Percentiles rank a stretch among this genome's conserved stretches.
phyloP scores from a whole-genome alignment of 2,329 filamentous ascomycete genomes.

The Thyridium curvatum region DNA sequence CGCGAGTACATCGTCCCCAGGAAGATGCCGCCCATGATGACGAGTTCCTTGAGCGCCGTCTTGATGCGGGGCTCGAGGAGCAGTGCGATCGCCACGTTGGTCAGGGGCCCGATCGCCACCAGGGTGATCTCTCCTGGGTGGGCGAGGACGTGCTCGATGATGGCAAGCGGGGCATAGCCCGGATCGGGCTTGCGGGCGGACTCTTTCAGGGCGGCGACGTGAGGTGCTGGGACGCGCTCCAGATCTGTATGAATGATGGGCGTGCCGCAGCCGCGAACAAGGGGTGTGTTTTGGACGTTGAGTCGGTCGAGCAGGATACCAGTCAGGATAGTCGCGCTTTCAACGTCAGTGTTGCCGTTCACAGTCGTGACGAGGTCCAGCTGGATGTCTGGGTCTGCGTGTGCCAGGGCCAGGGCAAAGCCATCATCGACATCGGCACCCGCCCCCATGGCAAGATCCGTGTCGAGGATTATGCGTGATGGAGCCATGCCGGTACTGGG shows the following conservation, averaged over 20 bases:
- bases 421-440: constrained; percentile 6
- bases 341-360: constrained; percentile 6
- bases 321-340: constrained; percentile 6
- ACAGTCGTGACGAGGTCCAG: constrained; percentile 5
- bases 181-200: constrained; percentile 1
- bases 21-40: constrained; percentile 1
- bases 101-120: not conserved
- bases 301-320: constrained; percentile 4
- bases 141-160: constrained; percentile 6
- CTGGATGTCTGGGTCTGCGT: constrained; percentile 5
- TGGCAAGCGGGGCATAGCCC: constrained; percentile 5
- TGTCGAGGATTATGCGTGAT: constrained; percentile 5
- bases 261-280: constrained; percentile 4
- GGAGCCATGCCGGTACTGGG: constrained; percentile 4
- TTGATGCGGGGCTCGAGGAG: not conserved
- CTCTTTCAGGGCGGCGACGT: constrained; percentile 2
- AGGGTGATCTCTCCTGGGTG: constrained; percentile 4
- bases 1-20: not conserved
- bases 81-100: not conserved
- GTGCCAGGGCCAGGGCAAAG: constrained; percentile 5
- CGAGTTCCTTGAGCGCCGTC: not conserved
- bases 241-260: constrained; percentile 5
- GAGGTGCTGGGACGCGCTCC: constrained; percentile 1
- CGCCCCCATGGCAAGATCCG: constrained; percentile 5
- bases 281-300: constrained; percentile 2